Evolutionary conservation across 169 alveolate genomes (phyloP).

Genomic region (Amoebophrya sp.): DNA sequence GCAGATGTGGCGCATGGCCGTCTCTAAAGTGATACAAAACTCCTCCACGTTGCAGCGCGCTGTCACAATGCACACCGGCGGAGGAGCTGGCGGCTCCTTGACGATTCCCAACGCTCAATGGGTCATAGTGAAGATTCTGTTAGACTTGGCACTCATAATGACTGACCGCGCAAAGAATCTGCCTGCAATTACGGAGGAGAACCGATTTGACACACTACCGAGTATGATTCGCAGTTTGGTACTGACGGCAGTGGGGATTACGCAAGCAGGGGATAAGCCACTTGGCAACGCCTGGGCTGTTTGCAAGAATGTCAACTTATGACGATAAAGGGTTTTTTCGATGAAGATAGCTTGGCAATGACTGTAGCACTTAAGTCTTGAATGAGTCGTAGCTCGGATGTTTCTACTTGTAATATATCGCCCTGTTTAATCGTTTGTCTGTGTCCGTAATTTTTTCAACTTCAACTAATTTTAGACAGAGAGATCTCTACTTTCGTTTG

Average conservation of each 20-base stretch:
- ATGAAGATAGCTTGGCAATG: too few relatives aligned
- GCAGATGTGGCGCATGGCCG: conserved; percentile 26
- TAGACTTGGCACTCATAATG: not conserved
- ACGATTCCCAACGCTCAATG: not conserved
- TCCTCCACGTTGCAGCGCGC: not conserved
- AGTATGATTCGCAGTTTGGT: not conserved
- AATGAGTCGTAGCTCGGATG: too few relatives aligned
- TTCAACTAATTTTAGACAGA: too few relatives aligned
- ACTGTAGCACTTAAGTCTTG: too few relatives aligned
- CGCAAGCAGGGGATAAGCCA: conserved; percentile 2
- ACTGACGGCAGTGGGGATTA: not conserved
- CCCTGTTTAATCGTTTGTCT: too few relatives aligned
- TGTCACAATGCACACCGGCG: not conserved
- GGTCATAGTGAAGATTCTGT: not conserved
- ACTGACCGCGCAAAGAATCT: not conserved
- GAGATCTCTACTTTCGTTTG: too few relatives aligned
- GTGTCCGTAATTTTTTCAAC: too few relatives aligned
- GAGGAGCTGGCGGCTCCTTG: not conserved
- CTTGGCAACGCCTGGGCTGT: not conserved
- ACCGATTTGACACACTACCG: not conserved
- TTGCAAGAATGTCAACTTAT: not conserved
- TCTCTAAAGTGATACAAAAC: not conserved
- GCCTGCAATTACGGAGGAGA: not conserved
- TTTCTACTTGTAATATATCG: too few relatives aligned
- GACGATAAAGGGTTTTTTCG: too few relatives aligned